Evolutionary conservation across 768 basidiomycete genomes (phyloP).

Genomic region (Lanmaoa pseudosensibilis): DNA sequence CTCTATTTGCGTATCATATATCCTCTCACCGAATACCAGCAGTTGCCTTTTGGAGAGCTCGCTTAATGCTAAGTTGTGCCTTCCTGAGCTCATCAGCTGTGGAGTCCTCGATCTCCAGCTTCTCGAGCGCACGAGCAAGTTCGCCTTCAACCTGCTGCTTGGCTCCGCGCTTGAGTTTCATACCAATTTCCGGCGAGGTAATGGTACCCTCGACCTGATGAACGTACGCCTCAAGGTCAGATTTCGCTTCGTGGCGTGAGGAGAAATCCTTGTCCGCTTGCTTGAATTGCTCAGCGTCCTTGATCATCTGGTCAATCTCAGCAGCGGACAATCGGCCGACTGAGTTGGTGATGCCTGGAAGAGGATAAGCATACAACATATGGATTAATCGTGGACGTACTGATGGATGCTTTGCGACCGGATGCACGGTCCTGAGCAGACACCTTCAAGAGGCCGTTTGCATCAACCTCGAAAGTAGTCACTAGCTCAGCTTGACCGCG

Average conservation of each 20-base stretch:
- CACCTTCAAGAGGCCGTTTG: conserved; percentile 98
- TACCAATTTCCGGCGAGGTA: conserved; percentile 93
- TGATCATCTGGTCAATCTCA: conserved; percentile 99
- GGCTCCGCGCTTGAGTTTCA: conserved; percentile 98
- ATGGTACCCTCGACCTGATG: conserved; percentile 97
- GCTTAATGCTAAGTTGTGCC: conserved; percentile 92
- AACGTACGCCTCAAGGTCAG: conserved; percentile 96
- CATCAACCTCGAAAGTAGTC: conserved; percentile 99
- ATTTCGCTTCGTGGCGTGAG: conserved; percentile 96
- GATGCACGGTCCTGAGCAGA: conserved; percentile 98
- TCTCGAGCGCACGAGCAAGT: conserved; percentile 97
- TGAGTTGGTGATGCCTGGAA: conserved; percentile 91
- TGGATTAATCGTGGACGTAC: conserved; percentile 44
- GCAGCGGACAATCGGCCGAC: conserved; percentile 96
- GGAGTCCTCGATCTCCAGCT: conserved; percentile 96
- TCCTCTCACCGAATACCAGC: conserved; percentile 74
- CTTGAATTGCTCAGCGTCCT: conserved; percentile 96
- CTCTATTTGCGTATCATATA: conserved; percentile 17
- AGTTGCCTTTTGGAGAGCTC: conserved; percentile 96
- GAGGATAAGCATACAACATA: conserved; percentile 4
- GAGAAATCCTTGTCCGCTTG: conserved; percentile 97
- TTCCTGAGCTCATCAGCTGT: conserved; percentile 93
- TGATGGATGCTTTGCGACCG: conserved; percentile 98
- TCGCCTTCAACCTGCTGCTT: conserved; percentile 94
- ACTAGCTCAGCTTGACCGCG: conserved; percentile 99